Evolutionary conservation across 139 green algal genomes (phyloP), one percentile per base, ranked within the genome.

Genomic region (Mesotaenium endlicherianum): DNA sequence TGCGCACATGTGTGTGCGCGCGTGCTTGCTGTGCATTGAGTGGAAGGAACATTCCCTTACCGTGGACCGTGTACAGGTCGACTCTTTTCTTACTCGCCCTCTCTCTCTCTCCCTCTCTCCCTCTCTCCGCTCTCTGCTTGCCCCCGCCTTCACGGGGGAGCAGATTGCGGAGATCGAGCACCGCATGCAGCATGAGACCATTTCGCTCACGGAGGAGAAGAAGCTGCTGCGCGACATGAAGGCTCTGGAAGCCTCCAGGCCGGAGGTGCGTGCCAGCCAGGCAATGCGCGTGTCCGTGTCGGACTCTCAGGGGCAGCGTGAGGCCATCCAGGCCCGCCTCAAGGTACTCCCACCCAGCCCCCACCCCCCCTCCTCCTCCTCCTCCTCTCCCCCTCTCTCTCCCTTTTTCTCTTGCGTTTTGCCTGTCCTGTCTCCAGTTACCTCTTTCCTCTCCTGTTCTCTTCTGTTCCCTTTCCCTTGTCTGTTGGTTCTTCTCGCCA

Each of bases 81-180:
- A n/a, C n/a, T n/a, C 50, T 64, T 64, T 64, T 64, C 26, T 64
- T 64, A 26, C 50, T 26, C 26, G 20, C 67, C 67, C 4, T 57
- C 26, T 57, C 40, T 50, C 40, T 31, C 67, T 69, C 4, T 2
- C 67, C 34, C 1, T 57, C 4, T 47, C 4, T 57, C 67, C 40
- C n/a, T 57, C 67, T 26, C 67, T 16, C 60, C 60, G 11, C 36
- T 74, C 60, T 16, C 60, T 74, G 8, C 60, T 16, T 16, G 11
- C 60, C 36, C 36, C 11, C 36, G 3, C 38, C 17, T 60, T 0
- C 17, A 20, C 16, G 60, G 5, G 5, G 39, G 5, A 14, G 20
- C 77, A 84, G 77, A 83, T 86, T 74, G 80, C 80, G 57, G 80
- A 44, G 16, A 83, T 77, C 45, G 80, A 86, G 55, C 41, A 86